phyloP scores from a whole-genome alignment of 768 basidiomycete genomes.

The Pulveroboletus ravenelii region DNA sequence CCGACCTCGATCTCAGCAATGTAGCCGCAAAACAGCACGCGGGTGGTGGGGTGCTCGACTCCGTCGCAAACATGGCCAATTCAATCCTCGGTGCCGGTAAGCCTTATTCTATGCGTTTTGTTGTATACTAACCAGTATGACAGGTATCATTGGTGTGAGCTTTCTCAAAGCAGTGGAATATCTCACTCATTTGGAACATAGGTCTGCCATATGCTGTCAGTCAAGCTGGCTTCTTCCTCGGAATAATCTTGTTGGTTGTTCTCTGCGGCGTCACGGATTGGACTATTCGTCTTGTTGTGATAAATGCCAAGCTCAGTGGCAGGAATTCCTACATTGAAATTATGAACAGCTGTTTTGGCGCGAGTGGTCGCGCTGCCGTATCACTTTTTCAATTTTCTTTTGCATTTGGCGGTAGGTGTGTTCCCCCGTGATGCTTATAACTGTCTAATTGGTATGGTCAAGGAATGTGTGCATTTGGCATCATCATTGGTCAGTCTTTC shows the following conservation, averaged over 20 bases:
- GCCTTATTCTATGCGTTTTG: constrained; percentile 8
- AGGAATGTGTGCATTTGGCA: constrained; percentile 98
- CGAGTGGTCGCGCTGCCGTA: constrained; percentile 86
- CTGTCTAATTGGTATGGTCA: constrained; percentile 4
- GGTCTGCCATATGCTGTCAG: constrained; percentile 92
- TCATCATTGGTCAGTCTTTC: constrained; percentile 65
- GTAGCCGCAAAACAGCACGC: constrained; percentile 60
- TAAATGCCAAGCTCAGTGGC: constrained; percentile 95
- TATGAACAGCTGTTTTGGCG: constrained; percentile 90
- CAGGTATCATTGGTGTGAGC: constrained; percentile 69
- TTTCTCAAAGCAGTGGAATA: neutral
- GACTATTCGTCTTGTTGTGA: constrained; percentile 94
- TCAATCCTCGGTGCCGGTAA: constrained; percentile 90
- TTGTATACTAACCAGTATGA: constrained; percentile 15
- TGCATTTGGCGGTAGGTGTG: constrained; percentile 80
- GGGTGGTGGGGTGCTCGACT: constrained; percentile 74
- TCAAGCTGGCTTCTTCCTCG: constrained; percentile 91
- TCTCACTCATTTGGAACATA: constrained; percentile 27
- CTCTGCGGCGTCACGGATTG: constrained; percentile 89
- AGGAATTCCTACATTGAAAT: constrained; percentile 89
- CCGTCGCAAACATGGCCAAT: constrained; percentile 92
- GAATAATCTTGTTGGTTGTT: constrained; percentile 73
- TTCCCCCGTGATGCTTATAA: neutral
- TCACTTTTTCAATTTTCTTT: constrained; percentile 98
- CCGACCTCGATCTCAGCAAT: constrained; percentile 57